phyloP scores from a whole-genome alignment of 2,329 filamentous ascomycete genomes.

The Alternaria longipes region DNA sequence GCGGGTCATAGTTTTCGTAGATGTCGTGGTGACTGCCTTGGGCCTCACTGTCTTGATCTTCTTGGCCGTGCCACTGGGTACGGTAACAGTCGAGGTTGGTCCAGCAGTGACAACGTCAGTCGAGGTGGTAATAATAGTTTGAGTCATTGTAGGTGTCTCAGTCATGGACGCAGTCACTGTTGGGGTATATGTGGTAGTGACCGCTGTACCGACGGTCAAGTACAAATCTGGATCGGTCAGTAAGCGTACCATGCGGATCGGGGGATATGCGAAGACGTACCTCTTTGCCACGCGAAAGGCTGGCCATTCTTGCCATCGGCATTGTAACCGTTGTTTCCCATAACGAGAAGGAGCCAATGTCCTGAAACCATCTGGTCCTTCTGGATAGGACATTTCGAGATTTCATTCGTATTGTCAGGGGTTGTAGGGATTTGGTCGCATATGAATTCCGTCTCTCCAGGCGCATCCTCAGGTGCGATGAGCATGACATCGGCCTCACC shows the following conservation, averaged over 20 bases:
- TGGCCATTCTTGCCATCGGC: slow-evolving; percentile 32
- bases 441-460: slow-evolving; percentile 52
- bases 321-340: slow-evolving; percentile 55
- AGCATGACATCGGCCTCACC: slow-evolving; percentile 53
- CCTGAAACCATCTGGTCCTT: slow-evolving; percentile 57
- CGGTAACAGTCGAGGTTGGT: slow-evolving; percentile 42
- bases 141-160: slow-evolving; percentile 37
- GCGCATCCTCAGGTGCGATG: slow-evolving; percentile 44
- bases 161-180: slow-evolving; percentile 48
- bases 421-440: slow-evolving; percentile 54
- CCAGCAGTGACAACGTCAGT: slow-evolving; percentile 35
- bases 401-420: slow-evolving; percentile 50
- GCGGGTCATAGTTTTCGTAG: slow-evolving; percentile 39
- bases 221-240: slow-evolving; percentile 38
- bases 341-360: slow-evolving; percentile 55
- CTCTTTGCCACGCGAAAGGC: slow-evolving; percentile 58
- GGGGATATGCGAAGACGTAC: slow-evolving; percentile 41
- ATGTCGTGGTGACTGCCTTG: slow-evolving; percentile 34
- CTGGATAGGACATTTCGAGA: slow-evolving; percentile 55
- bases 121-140: slow-evolving; percentile 37
- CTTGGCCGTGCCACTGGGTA: slow-evolving; percentile 45
- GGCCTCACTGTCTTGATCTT: slow-evolving; percentile 46
- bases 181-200: slow-evolving; percentile 43
- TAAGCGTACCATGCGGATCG: not conserved
- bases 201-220: slow-evolving; percentile 45